These are phyloP conservation scores for Spathaspora sp. DNA, from an alignment of 1,139 yeast species.

Conservation along the genomic window DNA sequence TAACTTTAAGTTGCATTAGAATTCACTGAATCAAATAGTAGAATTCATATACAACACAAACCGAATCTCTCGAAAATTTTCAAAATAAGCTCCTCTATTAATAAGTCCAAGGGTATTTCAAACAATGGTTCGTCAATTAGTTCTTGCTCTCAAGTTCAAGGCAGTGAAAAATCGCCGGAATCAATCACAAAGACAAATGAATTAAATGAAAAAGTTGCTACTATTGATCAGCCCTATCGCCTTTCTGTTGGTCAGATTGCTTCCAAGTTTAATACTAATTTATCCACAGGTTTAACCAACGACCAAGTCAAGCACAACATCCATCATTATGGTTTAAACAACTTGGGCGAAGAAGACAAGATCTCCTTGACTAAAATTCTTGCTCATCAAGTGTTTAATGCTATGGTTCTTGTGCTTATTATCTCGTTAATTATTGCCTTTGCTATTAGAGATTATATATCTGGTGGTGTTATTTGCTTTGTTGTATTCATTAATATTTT, in stretches of 20 bases:
- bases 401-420: slow-evolving; percentile 74
- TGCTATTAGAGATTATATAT: slow-evolving; percentile 76
- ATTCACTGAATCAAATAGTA: too few relatives aligned
- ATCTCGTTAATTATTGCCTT: slow-evolving; percentile 76
- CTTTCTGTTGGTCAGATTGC: slow-evolving; percentile 35
- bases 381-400: slow-evolving; percentile 72
- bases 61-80: too few relatives aligned
- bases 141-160: too few relatives aligned
- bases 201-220: slow-evolving; percentile 5
- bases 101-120: too few relatives aligned
- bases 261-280: slow-evolving; percentile 35
- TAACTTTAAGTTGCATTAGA: too few relatives aligned
- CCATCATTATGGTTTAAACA: slow-evolving; percentile 53
- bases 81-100: too few relatives aligned
- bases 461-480: slow-evolving; percentile 79
- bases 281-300: slow-evolving; percentile 49
- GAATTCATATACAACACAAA: too few relatives aligned
- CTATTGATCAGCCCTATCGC: slow-evolving; percentile 29
- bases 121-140: too few relatives aligned
- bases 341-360: slow-evolving; percentile 58
- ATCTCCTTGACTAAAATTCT: slow-evolving; percentile 59
- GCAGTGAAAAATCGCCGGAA: slow-evolving; percentile 12
- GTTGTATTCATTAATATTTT: slow-evolving; percentile 66
- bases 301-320: slow-evolving; percentile 29
- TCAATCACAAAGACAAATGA: not conserved